Evolutionary conservation across 495 filamentous ascomycete species (phyloP), one percentile per base, ranked within the genome.

Genomic region (Neurospora africana): DNA sequence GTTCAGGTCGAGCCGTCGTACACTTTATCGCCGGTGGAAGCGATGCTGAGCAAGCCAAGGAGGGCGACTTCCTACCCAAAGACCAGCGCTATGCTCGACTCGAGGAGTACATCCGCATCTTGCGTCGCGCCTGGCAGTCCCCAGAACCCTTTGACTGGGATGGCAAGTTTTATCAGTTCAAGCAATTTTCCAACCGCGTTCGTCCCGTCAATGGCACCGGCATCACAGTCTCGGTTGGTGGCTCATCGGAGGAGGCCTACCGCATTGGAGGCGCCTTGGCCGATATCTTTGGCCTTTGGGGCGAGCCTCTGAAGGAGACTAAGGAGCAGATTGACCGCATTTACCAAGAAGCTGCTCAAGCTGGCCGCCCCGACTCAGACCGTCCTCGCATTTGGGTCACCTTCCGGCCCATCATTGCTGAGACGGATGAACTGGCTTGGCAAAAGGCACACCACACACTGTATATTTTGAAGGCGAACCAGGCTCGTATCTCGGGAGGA

Each of bases 211-310:
- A 85, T 71, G 84, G 83, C 15, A 70, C 39, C 21, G 79, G 76
- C 30, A 86, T 87, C 69, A 82, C 84, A 0, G 82, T 87, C 3
- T 87, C 85, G 0, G 85, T 87, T 8, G 86, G 86, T 10, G 86
- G 86, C 0, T 86, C 84, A 4, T 86, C 84, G 0, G 83, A 84
- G 39, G 86, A 84, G 19, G 86, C 86, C 2, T 87, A 87, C 73
- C 81, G 84, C 23, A 79, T 87, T 53, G 86, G 86, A 27, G 86
- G 86, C 38, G 79, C 81, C 0, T 80, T 86, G 1, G 85, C 80
- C 11, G 86, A 87, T 70, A 87, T 87, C 68, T 87, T 87, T 76
- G 86, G 86, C 1, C 81, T 87, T 8, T 87, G 86, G 86, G 86
- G 86, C 15, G 86, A 87, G 71, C 86, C 86, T 2, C 76, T 87